Base-by-base conservation (phyloP, 2,329 filamentous ascomycete species). In the Davidsoniella virescens region DNA sequence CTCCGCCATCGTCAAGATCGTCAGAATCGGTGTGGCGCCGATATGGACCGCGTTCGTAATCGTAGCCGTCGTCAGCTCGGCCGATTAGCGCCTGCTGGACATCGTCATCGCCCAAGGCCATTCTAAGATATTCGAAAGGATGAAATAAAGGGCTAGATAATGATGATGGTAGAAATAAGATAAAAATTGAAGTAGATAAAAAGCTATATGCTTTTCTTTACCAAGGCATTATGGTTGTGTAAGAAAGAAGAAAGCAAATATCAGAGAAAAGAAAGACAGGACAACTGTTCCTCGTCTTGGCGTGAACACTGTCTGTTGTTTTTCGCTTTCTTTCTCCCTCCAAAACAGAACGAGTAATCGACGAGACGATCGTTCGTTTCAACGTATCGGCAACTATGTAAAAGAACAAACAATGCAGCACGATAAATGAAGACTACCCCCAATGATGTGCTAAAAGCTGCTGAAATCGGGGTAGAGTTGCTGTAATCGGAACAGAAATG, bases 41-140 rank as follows among this genome's bases (percentile, higher is more conserved):
- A 56, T 57, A 33, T 60, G 57, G 12, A 23, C 58, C 56, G 48
- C 51, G 55, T 48, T 62, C 61, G 57, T 64, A 58, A 41, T 62
- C 59, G 47, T 61, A 58, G 38, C 44, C 54, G 57, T 23, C 23
- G 14, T 48, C 37, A 25, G 20, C 23, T 14, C 23, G 43, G 17
- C 37, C 26, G 20, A 44, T 26, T 14, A 52, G 44, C 25, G 26
- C 25, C 12, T 47, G 29, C 39, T 43, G 49, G 44, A 25, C 47
- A 26, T 33, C 47, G 47, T 50, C 51, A 25, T 44, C n/a, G 20
- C 29, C 29, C 29, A 12, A 12, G 12, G 42, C 45, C 45, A 42
- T 47, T 25, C 16, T 47, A 29, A 29, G 16, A 40, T 5, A 42
- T 36, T 25, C 12, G 12, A 6, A 20, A 42, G 29, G 20, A 14